These are phyloP conservation scores for Fusarium humuli DNA, from an alignment of 2,329 filamentous ascomycete genomes.

Conservation along the genomic window DNA sequence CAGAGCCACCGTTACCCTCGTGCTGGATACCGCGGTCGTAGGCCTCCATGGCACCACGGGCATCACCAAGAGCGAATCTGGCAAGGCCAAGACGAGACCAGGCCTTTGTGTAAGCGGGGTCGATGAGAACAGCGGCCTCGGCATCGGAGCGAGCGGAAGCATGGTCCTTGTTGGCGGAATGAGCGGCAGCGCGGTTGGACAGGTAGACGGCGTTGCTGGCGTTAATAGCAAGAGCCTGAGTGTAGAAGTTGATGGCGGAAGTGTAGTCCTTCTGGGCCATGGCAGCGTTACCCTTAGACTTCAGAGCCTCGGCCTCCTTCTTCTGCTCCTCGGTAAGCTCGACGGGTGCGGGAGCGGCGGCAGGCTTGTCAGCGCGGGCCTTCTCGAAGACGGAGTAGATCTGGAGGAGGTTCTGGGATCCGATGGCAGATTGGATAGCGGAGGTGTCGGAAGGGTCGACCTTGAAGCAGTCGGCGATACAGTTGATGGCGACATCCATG, in stretches of 20 bases:
- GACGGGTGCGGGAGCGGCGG: slow-evolving; percentile 50
- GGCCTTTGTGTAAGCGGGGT: slow-evolving; percentile 95
- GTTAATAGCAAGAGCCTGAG: slow-evolving; percentile 82
- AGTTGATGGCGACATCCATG: slow-evolving; percentile 93
- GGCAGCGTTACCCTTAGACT: slow-evolving; percentile 90
- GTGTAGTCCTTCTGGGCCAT: slow-evolving; percentile 95
- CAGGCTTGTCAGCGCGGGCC: slow-evolving; percentile 65
- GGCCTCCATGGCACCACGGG: slow-evolving; percentile 91
- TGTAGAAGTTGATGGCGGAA: slow-evolving; percentile 86
- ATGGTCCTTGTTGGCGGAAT: slow-evolving; percentile 87
- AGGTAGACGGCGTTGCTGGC: slow-evolving; percentile 95
- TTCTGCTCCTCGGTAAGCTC: slow-evolving; percentile 68
- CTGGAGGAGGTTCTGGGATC: slow-evolving; percentile 85
- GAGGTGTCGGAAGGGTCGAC: slow-evolving; percentile 84
- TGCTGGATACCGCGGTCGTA: slow-evolving; percentile 93
- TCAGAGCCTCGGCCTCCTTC: slow-evolving; percentile 87
- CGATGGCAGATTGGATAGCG: slow-evolving; percentile 80
- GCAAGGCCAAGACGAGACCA: slow-evolving; percentile 95
- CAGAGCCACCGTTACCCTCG: slow-evolving; percentile 92
- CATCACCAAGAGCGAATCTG: slow-evolving; percentile 90
- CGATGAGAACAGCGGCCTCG: slow-evolving; percentile 86
- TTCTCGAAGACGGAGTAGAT: slow-evolving; percentile 98
- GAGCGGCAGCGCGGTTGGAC: slow-evolving; percentile 94
- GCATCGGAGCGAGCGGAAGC: slow-evolving; percentile 86
- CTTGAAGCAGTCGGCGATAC: slow-evolving; percentile 95